Percentiles rank a stretch among this genome's conserved stretches.
phyloP scores from a whole-genome alignment of 768 basidiomycete species.

The Lactarius hatsudake region DNA sequence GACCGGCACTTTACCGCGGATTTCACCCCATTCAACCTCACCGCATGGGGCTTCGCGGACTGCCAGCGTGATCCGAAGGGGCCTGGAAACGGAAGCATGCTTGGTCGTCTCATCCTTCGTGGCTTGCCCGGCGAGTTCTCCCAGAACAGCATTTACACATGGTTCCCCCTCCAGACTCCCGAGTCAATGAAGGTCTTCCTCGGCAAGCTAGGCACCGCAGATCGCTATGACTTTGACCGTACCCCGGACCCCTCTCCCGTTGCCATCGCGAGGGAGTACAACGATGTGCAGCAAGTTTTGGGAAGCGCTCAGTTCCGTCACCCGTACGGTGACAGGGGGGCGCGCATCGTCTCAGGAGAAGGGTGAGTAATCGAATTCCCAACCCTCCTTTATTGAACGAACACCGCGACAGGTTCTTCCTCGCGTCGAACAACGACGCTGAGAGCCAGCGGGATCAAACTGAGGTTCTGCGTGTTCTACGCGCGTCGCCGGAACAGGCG shows the following conservation, averaged over 20 bases:
- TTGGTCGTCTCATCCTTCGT: slow-evolving; percentile 72
- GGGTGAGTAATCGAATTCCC: slow-evolving; percentile 45
- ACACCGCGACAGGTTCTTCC: slow-evolving; percentile 55
- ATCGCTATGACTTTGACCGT: slow-evolving; percentile 54
- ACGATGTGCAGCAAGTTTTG: slow-evolving; percentile 52
- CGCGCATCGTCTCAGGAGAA: slow-evolving; percentile 52
- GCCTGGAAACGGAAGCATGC: slow-evolving; percentile 72
- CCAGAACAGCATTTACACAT: slow-evolving; percentile 71
- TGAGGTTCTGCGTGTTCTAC: slow-evolving; percentile 48
- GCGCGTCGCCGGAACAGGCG: slow-evolving; percentile 45
- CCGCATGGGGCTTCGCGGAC: slow-evolving; percentile 82
- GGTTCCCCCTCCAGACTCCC: slow-evolving; percentile 89
- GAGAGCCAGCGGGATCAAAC: slow-evolving; percentile 44
- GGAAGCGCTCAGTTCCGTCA: slow-evolving; percentile 46
- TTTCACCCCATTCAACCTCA: slow-evolving; percentile 76
- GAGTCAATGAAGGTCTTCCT: slow-evolving; percentile 60
- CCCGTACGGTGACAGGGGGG: slow-evolving; percentile 50
- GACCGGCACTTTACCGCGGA: slow-evolving; percentile 82
- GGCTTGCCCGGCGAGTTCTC: slow-evolving; percentile 68
- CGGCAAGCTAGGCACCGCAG: slow-evolving; percentile 49
- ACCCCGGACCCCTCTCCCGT: slow-evolving; percentile 38
- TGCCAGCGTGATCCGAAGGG: slow-evolving; percentile 71
- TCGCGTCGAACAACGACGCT: slow-evolving; percentile 43
- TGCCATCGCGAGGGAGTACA: slow-evolving; percentile 45
- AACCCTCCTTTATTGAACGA: background rate